phyloP scores from a whole-genome alignment of 1,284 basidiomycete genomes.

The Cerrena zonata region DNA sequence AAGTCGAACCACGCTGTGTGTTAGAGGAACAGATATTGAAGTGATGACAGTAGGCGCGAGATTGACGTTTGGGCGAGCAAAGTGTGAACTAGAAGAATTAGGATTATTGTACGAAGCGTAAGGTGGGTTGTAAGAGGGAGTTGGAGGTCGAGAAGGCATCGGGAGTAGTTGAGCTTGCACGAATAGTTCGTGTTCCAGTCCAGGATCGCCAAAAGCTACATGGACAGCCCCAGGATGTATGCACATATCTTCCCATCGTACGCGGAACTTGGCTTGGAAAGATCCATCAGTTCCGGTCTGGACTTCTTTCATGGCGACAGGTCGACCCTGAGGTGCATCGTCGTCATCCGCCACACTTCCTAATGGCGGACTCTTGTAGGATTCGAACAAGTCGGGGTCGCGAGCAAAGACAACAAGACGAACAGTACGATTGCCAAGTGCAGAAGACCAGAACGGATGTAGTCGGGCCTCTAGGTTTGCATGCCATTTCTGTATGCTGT shows the following conservation, averaged over 20 bases:
- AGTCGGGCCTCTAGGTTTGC: constrained; percentile 70
- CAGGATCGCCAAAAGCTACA: constrained; percentile 51
- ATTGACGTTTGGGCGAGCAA: neutral
- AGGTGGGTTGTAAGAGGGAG: constrained; percentile 19
- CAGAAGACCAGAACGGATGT: constrained; percentile 73
- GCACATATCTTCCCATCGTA: constrained; percentile 67
- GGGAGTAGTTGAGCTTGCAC: constrained; percentile 52
- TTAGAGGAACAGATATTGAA: constrained; percentile 42
- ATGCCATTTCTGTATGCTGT: constrained; percentile 50
- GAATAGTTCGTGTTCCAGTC: constrained; percentile 51
- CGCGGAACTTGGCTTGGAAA: constrained; percentile 56
- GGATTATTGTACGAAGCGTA: constrained; percentile 10
- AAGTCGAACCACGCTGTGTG: constrained; percentile 60
- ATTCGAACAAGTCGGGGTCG: constrained; percentile 21
- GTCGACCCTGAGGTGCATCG: constrained; percentile 28
- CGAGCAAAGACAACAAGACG: constrained; percentile 51
- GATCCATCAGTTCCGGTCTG: constrained; percentile 62
- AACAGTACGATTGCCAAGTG: constrained; percentile 53
- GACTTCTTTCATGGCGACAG: constrained; percentile 47
- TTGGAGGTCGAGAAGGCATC: constrained; percentile 19
- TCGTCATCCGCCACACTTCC: constrained; percentile 20
- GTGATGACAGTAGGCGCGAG: constrained; percentile 22
- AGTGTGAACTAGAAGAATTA: constrained; percentile 13
- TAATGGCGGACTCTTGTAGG: constrained; percentile 10
- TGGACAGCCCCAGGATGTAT: constrained; percentile 52